Evolutionary conservation across 2,329 filamentous ascomycete species (phyloP), one percentile per base, ranked within the genome.

Genomic region (Juglanconis juglandina): DNA sequence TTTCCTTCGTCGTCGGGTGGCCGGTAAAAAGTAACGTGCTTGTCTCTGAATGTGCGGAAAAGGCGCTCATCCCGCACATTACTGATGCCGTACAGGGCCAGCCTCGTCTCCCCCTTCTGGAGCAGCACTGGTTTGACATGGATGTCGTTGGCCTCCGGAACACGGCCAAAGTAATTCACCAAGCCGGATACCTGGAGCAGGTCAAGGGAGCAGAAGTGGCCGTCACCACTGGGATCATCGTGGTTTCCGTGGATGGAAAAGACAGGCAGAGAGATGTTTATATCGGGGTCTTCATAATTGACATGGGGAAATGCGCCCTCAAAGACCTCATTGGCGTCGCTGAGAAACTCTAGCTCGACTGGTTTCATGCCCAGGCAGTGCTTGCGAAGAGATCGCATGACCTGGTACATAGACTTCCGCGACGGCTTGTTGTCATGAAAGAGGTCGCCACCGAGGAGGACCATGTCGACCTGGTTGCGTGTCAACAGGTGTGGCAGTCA

Each of bases 221-320:
- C 95, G 69, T 97, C 93, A 9, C 95, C 95, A n/a, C 93, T 96
- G 0, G 95, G 95, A 71, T 99, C 95, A 70, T 99, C 95, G 72
- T 99, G 95, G 70, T 99, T 99, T 50, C 95, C 95, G 69, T 99
- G 96, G 46, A 99, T 99, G 0, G 94, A 96, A 72, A 99, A 99
- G 34, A 99, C 92, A 0, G 95, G 95, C 59, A 98, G 97, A 1
- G 93, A 91, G 63, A 99, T 87, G 69, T 99, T 99, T 74, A 99
- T 97, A 68, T 99, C 92, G 32, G 91, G 87, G 69, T 99, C 95
- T 74, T 98, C 92, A 75, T 99, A 99, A 75, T 99, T 99, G 75
- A 96, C 94, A 72, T 97, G 90, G 53, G 92, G 88, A 71, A 97
- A 96, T 0, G 92, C 88, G 6, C 90, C 90, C 63, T 92, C 89